phyloP scores from a whole-genome alignment of 768 basidiomycete genomes.

The Tubosaeta sp. region DNA sequence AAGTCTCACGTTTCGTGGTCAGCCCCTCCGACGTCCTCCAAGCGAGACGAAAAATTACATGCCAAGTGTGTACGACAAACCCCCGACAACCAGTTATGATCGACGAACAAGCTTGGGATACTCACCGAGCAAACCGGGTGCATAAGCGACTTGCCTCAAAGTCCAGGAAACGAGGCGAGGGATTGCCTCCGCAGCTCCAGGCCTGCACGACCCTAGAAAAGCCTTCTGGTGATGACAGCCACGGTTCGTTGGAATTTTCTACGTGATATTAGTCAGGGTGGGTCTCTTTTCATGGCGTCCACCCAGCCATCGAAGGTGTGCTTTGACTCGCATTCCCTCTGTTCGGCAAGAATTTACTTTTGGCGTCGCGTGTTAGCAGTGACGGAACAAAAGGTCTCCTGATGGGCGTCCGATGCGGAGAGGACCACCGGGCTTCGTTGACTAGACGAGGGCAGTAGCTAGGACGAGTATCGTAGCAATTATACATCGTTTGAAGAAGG shows the following conservation, averaged over 20 bases:
- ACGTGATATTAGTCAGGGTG: conserved; percentile 9
- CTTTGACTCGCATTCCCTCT: neutral
- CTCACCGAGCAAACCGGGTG: conserved; percentile 50
- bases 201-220: neutral
- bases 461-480: conserved; percentile 3
- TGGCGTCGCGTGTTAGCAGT: neutral
- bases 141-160: conserved; percentile 49
- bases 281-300: conserved; percentile 1
- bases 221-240: conserved; percentile 5
- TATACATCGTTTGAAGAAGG: conserved; percentile 19
- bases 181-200: neutral
- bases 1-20: conserved; percentile 10
- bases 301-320: neutral
- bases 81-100: conserved; percentile 58
- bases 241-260: neutral
- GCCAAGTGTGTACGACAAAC: conserved; percentile 59
- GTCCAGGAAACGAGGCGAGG: conserved; percentile 12
- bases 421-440: neutral
- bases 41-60: conserved; percentile 55
- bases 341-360: neutral
- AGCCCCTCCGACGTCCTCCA: conserved; percentile 57
- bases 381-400: conserved; percentile 8
- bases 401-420: conserved; percentile 6
- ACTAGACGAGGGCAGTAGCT: conserved; percentile 12
- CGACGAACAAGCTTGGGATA: conserved; percentile 51